phyloP scores from a whole-genome alignment of 371 early-diverging fungal genomes.

The Circinella minor region DNA sequence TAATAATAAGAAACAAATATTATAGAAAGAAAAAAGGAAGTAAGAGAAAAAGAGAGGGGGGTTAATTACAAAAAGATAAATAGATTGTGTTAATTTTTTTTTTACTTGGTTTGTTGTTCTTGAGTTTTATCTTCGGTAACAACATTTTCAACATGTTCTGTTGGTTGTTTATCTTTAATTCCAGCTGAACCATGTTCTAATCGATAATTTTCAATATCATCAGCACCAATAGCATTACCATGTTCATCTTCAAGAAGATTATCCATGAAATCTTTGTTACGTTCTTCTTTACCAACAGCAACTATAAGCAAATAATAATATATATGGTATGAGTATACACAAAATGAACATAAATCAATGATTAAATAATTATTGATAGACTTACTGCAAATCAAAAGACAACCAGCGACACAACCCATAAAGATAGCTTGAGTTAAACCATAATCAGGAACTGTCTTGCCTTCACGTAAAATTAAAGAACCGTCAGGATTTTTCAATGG shows the following conservation, averaged over 20 bases:
- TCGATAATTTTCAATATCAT: constrained; percentile 28
- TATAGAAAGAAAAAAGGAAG: too few relatives aligned
- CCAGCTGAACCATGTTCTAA: constrained; percentile 33
- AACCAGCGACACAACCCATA: constrained; percentile 57
- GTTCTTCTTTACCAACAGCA: constrained; percentile 48
- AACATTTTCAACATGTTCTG: not conserved
- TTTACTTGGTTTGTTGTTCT: constrained; percentile 29
- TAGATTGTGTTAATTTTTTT: constrained; percentile 61
- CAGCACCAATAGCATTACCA: constrained; percentile 22
- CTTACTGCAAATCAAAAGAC: constrained; percentile 42
- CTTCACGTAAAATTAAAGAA: constrained; percentile 33
- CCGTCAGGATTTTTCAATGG: constrained; percentile 42
- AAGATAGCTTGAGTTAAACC: constrained; percentile 68
- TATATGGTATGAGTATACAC: not conserved
- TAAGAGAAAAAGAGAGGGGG: too few relatives aligned
- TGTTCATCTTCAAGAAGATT: constrained; percentile 36
- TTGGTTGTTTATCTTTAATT: not conserved
- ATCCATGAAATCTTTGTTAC: constrained; percentile 41
- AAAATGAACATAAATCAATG: not conserved
- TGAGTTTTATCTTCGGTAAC: not conserved
- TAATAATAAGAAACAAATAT: too few relatives aligned
- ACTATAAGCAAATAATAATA: constrained; percentile 21
- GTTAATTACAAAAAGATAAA: constrained; percentile 35
- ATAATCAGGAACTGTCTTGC: constrained; percentile 63
- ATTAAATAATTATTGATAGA: too few relatives aligned